A percentile compares a stretch with the other conserved stretches of the same genome.
These are phyloP conservation scores for Carnegiea gigantea DNA, from an alignment of 179 eudicot species.

Conservation along the genomic window DNA sequence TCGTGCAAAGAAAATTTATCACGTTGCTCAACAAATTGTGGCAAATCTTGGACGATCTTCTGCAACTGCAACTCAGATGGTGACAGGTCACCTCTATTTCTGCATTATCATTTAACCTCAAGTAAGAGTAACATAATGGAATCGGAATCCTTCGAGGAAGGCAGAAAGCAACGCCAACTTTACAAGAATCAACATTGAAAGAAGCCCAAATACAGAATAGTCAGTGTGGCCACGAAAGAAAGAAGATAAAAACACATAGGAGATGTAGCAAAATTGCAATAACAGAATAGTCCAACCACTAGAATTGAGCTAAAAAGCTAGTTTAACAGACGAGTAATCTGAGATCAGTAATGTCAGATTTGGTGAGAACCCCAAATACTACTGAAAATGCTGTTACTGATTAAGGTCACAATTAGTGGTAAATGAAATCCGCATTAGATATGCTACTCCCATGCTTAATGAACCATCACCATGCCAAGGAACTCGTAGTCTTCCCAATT, in stretches of 20 bases:
- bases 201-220: background rate
- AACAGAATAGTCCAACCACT: background rate
- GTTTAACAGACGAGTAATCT: background rate
- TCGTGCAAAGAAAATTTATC: constrained; percentile 94
- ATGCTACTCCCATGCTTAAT: background rate
- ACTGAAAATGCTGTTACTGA: background rate
- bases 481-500: background rate
- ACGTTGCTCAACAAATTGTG: constrained; percentile 93
- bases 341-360: background rate
- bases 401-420: background rate
- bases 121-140: constrained; percentile 12
- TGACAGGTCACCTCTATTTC: constrained; percentile 75
- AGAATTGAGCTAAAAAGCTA: background rate
- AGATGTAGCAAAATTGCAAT: background rate
- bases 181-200: background rate
- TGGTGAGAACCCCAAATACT: background rate
- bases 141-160: background rate
- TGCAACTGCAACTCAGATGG: constrained; percentile 92
- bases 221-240: too few species aligned
- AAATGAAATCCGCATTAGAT: background rate
- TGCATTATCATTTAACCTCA: constrained; percentile 20
- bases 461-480: background rate
- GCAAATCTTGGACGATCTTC: constrained; percentile 93
- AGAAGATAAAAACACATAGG: background rate
- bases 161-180: background rate